phyloP scores from a whole-genome alignment of 345 rosid genomes.

The Theobroma cacao region DNA sequence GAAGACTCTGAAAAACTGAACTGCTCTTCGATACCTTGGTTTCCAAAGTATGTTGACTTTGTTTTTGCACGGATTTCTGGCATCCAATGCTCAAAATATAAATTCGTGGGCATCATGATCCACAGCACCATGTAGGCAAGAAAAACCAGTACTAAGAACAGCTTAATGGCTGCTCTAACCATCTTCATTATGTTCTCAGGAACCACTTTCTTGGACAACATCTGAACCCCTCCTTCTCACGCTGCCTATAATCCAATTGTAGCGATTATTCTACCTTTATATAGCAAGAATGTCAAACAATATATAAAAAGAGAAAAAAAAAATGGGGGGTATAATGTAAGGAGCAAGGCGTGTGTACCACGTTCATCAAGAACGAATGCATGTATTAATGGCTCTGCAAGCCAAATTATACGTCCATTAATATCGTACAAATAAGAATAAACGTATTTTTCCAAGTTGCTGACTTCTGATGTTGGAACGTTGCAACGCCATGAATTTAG shows the following conservation, averaged over 20 bases:
- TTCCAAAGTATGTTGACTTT: background rate
- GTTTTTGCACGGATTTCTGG: background rate
- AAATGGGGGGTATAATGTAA: background rate
- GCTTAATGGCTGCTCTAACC: background rate
- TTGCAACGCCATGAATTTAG: background rate
- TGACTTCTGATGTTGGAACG: too few species aligned
- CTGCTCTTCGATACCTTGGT: background rate
- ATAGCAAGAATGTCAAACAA: background rate
- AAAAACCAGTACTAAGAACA: background rate
- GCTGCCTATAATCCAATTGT: conserved; percentile 5
- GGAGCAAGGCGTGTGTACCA: background rate
- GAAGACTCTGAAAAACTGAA: background rate
- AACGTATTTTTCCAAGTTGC: too few species aligned
- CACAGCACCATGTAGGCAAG: background rate
- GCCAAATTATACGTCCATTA: background rate
- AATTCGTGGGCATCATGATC: background rate
- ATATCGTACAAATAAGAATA: too few species aligned
- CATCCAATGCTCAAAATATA: background rate
- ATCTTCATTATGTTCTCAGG: background rate
- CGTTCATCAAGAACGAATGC: background rate
- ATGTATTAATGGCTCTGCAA: background rate
- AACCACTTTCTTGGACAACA: conserved; percentile 38
- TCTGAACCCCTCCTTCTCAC: conserved; percentile 38
- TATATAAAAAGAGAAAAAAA: background rate
- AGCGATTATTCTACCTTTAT: background rate